Evolutionary conservation across 306 rosid genomes (phyloP).

Genomic region (Citrullus amarus): DNA sequence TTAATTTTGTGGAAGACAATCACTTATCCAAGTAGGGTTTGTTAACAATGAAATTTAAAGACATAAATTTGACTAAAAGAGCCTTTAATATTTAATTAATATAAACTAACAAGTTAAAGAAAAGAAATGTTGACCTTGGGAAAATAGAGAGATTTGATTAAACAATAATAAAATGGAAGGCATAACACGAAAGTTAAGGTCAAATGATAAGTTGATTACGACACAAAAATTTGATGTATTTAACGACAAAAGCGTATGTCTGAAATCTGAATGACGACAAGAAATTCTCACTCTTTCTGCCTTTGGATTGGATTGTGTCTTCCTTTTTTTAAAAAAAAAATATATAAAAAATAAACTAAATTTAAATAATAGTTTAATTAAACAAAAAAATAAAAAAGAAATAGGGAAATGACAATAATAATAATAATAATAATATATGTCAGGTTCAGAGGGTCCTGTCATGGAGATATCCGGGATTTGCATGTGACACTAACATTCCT

Average conservation of each 20-base stretch:
- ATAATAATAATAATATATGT: neutral
- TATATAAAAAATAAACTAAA: neutral
- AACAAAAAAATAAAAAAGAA: neutral
- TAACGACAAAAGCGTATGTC: conserved; percentile 10
- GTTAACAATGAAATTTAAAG: neutral
- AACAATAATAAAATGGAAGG: neutral
- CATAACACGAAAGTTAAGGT: conserved; percentile 9
- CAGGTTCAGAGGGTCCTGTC: conserved; percentile 12
- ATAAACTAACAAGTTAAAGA: neutral
- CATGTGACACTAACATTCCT: conserved; percentile 14
- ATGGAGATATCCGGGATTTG: conserved; percentile 14
- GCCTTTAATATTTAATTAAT: neutral
- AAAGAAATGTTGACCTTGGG: neutral
- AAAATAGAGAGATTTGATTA: neutral
- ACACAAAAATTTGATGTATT: conserved; percentile 2
- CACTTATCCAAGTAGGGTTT: neutral
- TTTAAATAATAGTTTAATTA: neutral
- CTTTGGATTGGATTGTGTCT: neutral
- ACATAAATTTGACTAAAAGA: too few relatives aligned
- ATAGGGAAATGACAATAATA: neutral
- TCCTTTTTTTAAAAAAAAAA: neutral
- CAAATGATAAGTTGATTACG: conserved; percentile 8
- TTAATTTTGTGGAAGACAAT: neutral
- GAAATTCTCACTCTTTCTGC: neutral
- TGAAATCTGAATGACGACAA: conserved; percentile 6